These are phyloP conservation scores for Gigaspora rosea DNA, from an alignment of 192 early-diverging fungal genomes.

Conservation along the genomic window DNA sequence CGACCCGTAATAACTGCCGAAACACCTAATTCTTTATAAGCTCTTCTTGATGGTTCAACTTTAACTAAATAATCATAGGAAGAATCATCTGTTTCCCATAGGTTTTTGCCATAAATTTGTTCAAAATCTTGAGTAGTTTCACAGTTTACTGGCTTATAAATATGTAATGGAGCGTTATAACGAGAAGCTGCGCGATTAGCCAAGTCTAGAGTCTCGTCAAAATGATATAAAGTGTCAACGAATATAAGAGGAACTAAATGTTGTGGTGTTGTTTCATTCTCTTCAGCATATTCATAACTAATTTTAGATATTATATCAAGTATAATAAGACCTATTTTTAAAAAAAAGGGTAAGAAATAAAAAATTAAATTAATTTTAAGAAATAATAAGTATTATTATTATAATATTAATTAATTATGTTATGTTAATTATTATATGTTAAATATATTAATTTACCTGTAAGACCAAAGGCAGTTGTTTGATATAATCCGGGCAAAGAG, in stretches of 20 bases:
- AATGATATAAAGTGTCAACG: slow-evolving; percentile 94
- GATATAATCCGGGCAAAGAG: slow-evolving; percentile 78
- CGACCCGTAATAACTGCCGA: slow-evolving; percentile 88
- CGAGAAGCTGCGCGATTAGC: slow-evolving; percentile 63
- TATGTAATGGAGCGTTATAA: slow-evolving; percentile 68
- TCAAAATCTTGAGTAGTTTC: slow-evolving; percentile 70
- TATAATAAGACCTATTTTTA: slow-evolving; percentile 66
- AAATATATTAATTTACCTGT: slow-evolving; percentile 53
- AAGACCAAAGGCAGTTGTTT: slow-evolving; percentile 93
- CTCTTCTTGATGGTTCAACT: slow-evolving; percentile 88
- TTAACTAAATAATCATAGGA: slow-evolving; percentile 91
- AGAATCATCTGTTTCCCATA: slow-evolving; percentile 83
- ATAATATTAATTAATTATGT: too few species aligned
- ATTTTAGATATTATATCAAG: slow-evolving; percentile 82
- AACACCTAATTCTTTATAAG: slow-evolving; percentile 76
- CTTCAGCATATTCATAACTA: slow-evolving; percentile 47
- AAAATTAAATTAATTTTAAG: background rate
- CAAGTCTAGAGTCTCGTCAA: slow-evolving; percentile 86
- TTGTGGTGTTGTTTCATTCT: slow-evolving; percentile 32
- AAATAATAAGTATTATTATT: background rate
- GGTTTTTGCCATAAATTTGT: slow-evolving; percentile 66
- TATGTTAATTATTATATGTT: background rate
- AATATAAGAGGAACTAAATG: slow-evolving; percentile 85
- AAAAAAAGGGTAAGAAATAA: background rate
- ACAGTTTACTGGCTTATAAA: slow-evolving; percentile 72